Conservation (phyloP, 2,329 filamentous ascomycete species). For the Dactylellina cionopaga region DNA sequence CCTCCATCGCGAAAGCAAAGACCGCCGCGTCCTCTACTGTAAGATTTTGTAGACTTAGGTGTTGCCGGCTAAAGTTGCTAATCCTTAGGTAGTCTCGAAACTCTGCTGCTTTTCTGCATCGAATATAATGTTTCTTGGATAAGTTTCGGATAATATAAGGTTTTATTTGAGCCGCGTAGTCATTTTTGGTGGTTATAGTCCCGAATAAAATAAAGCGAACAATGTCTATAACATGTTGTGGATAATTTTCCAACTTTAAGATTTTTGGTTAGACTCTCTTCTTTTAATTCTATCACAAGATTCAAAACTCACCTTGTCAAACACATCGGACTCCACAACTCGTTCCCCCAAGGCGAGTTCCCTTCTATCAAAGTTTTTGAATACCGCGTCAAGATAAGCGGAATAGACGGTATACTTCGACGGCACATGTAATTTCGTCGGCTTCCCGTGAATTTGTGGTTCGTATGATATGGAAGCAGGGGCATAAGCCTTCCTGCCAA, state of each 20-base stretch:
- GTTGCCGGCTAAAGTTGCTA: too few relatives aligned
- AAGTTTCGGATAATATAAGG: slow-evolving; percentile 30
- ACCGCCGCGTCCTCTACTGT: slow-evolving; percentile 19
- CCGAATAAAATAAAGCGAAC: not conserved
- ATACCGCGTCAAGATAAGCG: not conserved
- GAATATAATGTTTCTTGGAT: slow-evolving; percentile 7
- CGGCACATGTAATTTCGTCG: slow-evolving; percentile 6
- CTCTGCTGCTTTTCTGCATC: too few relatives aligned
- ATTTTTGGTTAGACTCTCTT: not conserved
- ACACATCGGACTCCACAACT: not conserved
- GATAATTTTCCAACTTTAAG: not conserved
- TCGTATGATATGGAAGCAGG: slow-evolving; percentile 15
- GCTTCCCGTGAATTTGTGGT: slow-evolving; percentile 2
- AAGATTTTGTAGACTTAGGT: too few relatives aligned
- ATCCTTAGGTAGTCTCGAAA: too few relatives aligned
- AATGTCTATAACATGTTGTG: not conserved
- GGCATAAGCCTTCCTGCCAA: slow-evolving; percentile 9
- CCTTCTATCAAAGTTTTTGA: not conserved
- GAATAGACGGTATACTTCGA: not conserved
- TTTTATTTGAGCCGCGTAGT: not conserved
- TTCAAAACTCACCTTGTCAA: not conserved
- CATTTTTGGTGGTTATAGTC: too few relatives aligned
- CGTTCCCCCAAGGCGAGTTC: not conserved
- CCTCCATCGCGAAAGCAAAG: slow-evolving; percentile 20
- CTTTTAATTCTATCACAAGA: slow-evolving; percentile 6